Conservation (phyloP, 1,139 yeast genomes). For the Candida sanyaensis region DNA sequence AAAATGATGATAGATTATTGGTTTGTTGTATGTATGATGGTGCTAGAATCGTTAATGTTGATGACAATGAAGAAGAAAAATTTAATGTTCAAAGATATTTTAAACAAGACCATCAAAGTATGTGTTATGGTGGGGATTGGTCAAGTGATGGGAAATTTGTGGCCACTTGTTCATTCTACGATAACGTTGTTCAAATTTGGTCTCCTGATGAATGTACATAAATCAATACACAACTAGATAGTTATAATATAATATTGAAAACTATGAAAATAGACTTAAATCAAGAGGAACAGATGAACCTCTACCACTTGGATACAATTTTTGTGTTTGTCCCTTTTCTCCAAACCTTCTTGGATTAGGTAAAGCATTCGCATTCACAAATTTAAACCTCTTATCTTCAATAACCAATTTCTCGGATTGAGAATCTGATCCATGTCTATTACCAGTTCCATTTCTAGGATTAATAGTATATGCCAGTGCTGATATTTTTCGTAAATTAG, state of each 20-base stretch:
- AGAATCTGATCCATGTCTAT: slow-evolving; percentile 15
- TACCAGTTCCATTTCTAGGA: slow-evolving; percentile 11
- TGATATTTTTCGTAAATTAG: slow-evolving; percentile 53
- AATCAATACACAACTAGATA: neutral
- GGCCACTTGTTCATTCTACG: slow-evolving; percentile 91
- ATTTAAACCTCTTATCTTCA: slow-evolving; percentile 74
- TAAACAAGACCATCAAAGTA: slow-evolving; percentile 79
- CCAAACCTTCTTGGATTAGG: slow-evolving; percentile 84
- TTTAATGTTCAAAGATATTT: slow-evolving; percentile 51
- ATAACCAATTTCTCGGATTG: slow-evolving; percentile 43
- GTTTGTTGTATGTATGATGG: slow-evolving; percentile 97
- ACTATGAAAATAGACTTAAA: slow-evolving; percentile 35
- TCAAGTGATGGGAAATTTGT: slow-evolving; percentile 44
- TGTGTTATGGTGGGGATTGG: slow-evolving; percentile 98
- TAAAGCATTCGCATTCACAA: slow-evolving; percentile 64
- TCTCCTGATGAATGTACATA: slow-evolving; percentile 17
- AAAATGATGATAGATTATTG: slow-evolving; percentile 53
- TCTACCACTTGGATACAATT: slow-evolving; percentile 94
- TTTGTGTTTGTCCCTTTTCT: slow-evolving; percentile 49
- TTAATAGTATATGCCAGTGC: slow-evolving; percentile 59
- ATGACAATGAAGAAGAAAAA: slow-evolving; percentile 20
- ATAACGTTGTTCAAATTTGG: slow-evolving; percentile 80
- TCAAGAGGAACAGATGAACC: slow-evolving; percentile 92
- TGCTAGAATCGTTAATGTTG: slow-evolving; percentile 59
- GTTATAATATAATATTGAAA: no score